A percentile compares a stretch with the other conserved stretches of the same genome.
Conservation (phyloP, 345 rosid species). For the Gossypium ekmanianum region DNA sequence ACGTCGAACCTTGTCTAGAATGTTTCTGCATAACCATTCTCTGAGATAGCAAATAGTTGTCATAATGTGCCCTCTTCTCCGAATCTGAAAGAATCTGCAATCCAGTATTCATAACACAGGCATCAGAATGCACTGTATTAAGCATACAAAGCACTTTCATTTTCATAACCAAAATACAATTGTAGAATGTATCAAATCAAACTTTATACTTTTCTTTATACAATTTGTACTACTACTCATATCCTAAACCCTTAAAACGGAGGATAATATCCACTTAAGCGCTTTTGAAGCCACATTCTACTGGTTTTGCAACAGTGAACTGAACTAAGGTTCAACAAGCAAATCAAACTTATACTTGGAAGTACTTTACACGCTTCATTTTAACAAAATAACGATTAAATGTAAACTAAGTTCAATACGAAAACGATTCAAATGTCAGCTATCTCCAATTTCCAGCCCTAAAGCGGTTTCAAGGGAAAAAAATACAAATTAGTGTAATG, state of each 20-base stretch:
- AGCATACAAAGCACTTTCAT: not conserved
- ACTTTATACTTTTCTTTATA: not conserved
- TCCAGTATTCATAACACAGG: slow-evolving; percentile 12
- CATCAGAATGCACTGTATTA: slow-evolving; percentile 15
- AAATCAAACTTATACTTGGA: not conserved
- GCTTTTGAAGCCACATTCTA: too few relatives aligned
- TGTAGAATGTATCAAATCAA: not conserved
- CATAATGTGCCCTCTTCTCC: slow-evolving; percentile 63
- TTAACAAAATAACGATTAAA: not conserved
- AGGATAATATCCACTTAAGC: not conserved
- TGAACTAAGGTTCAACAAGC: too few relatives aligned
- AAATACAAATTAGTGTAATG: not conserved
- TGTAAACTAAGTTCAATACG: not conserved
- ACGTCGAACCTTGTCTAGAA: slow-evolving; percentile 35
- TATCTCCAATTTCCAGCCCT: not conserved
- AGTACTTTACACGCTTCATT: not conserved
- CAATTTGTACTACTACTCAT: too few relatives aligned
- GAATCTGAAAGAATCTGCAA: slow-evolving; percentile 91
- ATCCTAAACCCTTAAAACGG: not conserved
- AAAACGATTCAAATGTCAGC: not conserved
- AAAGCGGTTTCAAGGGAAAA: not conserved
- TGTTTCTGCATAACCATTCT: slow-evolving; percentile 47
- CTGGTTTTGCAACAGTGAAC: too few relatives aligned
- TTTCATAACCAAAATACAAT: not conserved
- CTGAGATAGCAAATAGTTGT: slow-evolving; percentile 53